A percentile compares a stretch with the other conserved stretches of the same genome.
Conservation (phyloP, 2,329 filamentous ascomycete species). For the Myriosclerotinia curreyana region DNA sequence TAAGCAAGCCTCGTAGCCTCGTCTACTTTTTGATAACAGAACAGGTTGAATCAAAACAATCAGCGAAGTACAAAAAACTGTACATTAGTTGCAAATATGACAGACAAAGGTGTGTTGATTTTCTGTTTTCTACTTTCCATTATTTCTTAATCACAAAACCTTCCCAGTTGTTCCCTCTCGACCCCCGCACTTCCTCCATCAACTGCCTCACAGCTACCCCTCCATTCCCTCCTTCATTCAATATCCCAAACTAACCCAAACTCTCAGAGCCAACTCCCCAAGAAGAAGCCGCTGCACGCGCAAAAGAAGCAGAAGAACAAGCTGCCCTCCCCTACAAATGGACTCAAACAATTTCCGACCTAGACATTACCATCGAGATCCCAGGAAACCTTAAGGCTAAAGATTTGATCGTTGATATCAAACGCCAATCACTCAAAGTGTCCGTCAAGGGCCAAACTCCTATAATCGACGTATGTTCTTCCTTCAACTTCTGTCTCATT, state of each 20-base stretch:
- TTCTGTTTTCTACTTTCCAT: background rate
- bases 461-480: constrained; percentile 66
- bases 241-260: constrained; percentile 16
- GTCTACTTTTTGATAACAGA: constrained; percentile 23
- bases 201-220: constrained; percentile 13
- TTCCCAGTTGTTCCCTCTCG: background rate
- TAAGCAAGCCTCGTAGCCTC: constrained; percentile 32
- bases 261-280: constrained; percentile 35
- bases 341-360: constrained; percentile 86
- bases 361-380: constrained; percentile 75
- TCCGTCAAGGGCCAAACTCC: constrained; percentile 86
- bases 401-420: constrained; percentile 80
- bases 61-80: constrained; percentile 24
- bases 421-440: constrained; percentile 72
- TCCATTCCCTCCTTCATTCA: too few relatives aligned
- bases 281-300: constrained; percentile 60
- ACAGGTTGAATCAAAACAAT: background rate
- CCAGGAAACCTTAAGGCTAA: constrained; percentile 79
- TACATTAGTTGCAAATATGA: constrained; percentile 25
- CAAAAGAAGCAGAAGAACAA: constrained; percentile 83
- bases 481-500: constrained; percentile 4
- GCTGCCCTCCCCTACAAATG: constrained; percentile 93
- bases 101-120: constrained; percentile 30
- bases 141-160: background rate
- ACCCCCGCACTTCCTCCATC: background rate